Base-by-base conservation (phyloP, 345 rosid species). In the Crucihimalaya himalaica region DNA sequence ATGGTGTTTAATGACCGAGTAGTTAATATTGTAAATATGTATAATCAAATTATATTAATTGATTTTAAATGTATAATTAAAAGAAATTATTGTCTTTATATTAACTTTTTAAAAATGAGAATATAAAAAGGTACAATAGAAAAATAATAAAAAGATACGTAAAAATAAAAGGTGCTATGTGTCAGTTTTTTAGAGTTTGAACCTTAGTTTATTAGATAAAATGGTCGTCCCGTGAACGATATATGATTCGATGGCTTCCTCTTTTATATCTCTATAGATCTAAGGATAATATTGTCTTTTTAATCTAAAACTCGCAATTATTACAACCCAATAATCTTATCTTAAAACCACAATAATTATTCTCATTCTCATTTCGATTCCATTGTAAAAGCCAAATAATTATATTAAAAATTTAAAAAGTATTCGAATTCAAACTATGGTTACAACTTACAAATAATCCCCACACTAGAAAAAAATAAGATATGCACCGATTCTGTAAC, bases 291-390 rank as follows among this genome's bases (percentile, higher is more conserved):
- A 54, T 43, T 45, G 59, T 57, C 28, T 2, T 47, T 46, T 13
- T 2, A 5, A 27, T 13, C 12, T 18, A 46, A 46, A 13, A 47
- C 45, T 29, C 9, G 7, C 62, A 74, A 66, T 58, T 57, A 74
- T 66, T 66, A 58, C 46, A 9, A 18, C 25, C 63, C 14, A 8
- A 14, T 14, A 4, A 66, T 74, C 67, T 74, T 74, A 74, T 66
- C 78, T 63, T 58, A 27, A 40, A 14, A 37, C 67, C 51, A 48
- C 66, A 21, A 18, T 7, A 56, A 65, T 56, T 46, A 66, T 57
- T 74, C 53, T 71, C 61, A 4, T 53, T 67, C 66, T 58, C 40
- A 32, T 61, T 18, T 40, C 54, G 55, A 54, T 73, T 66, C 31
- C 65, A 65, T 66, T 52, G 54, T 52, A 63, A 63, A 61, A 37